Conservation (phyloP, 2,329 filamentous ascomycete genomes). For the Apiospora pterosperma region DNA sequence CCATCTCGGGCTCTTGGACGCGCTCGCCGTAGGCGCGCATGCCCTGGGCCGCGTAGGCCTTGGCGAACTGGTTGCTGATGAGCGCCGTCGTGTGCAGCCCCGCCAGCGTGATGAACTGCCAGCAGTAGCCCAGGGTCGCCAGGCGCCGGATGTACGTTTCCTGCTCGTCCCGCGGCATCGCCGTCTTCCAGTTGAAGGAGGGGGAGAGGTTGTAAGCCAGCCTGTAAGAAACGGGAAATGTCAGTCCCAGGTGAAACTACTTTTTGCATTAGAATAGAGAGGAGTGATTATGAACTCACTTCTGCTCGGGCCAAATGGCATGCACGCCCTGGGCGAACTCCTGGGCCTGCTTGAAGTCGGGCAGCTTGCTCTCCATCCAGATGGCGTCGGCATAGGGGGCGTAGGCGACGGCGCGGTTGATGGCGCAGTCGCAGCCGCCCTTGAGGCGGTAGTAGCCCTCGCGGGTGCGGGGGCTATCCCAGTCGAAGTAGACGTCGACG, state of each 20-base stretch:
- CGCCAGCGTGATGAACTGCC: conserved; percentile 99
- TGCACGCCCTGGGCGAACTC: conserved; percentile 94
- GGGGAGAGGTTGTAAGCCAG: conserved; percentile 98
- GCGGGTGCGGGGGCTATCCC: conserved; percentile 87
- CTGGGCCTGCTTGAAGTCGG: conserved; percentile 85
- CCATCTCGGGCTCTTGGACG: conserved; percentile 97
- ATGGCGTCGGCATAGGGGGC: conserved; percentile 93
- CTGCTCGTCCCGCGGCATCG: conserved; percentile 87
- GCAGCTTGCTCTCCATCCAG: conserved; percentile 99
- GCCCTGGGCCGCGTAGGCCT: conserved; percentile 74
- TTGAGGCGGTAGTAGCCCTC: conserved; percentile 94
- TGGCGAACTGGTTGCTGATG: conserved; percentile 84
- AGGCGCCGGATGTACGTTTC: conserved; percentile 96
- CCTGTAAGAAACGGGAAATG: conserved; percentile 37
- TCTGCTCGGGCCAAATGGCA: conserved; percentile 92
- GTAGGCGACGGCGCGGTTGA: conserved; percentile 88
- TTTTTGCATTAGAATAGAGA: too few species aligned
- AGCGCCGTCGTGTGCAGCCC: conserved; percentile 94
- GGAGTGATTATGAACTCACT: conserved; percentile 53
- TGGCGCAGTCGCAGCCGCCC: conserved; percentile 85
- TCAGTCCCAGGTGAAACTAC: too few species aligned
- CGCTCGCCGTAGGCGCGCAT: conserved; percentile 98
- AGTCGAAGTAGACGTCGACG: conserved; percentile 85
- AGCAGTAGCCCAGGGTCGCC: conserved; percentile 87
- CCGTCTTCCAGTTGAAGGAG: conserved; percentile 99